Conservation (phyloP, 306 rosid species). For the Inga leiocalycina region DNA sequence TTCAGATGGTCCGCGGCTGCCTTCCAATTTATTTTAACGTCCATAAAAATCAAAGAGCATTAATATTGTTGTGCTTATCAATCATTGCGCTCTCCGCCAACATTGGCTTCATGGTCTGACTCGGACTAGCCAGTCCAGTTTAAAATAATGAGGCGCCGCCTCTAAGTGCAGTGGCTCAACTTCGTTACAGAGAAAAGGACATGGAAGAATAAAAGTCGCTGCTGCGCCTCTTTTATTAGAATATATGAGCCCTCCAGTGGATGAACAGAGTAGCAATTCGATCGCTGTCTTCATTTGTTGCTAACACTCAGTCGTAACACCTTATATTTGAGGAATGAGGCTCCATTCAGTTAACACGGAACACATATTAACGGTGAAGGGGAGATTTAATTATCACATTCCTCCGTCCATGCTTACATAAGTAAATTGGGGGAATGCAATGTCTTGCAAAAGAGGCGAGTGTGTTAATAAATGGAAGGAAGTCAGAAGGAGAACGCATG, state of each 20-base stretch:
- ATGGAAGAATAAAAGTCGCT: background rate
- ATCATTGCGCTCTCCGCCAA: constrained; percentile 12
- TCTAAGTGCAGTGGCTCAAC: background rate
- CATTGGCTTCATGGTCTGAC: background rate
- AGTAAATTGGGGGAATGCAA: no score
- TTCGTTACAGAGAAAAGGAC: background rate
- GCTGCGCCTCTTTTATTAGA: background rate
- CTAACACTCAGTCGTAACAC: no score
- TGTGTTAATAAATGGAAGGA: no score
- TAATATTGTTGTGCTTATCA: constrained; percentile 23
- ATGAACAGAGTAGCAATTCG: background rate
- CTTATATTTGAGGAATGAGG: no score
- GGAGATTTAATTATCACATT: no score
- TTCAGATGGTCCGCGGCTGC: constrained; percentile 47
- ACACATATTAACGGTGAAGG: no score
- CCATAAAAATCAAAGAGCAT: background rate
- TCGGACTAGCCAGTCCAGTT: background rate
- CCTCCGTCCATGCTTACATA: no score
- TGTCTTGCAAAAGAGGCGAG: no score
- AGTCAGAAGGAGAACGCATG: no score
- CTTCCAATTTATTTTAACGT: constrained; percentile 5
- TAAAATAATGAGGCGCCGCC: background rate
- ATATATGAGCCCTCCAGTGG: background rate
- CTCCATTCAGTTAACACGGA: no score
- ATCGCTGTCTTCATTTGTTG: no score